phyloP scores from a whole-genome alignment of 164 flowering plant genomes.

The Aristolochia californica region DNA sequence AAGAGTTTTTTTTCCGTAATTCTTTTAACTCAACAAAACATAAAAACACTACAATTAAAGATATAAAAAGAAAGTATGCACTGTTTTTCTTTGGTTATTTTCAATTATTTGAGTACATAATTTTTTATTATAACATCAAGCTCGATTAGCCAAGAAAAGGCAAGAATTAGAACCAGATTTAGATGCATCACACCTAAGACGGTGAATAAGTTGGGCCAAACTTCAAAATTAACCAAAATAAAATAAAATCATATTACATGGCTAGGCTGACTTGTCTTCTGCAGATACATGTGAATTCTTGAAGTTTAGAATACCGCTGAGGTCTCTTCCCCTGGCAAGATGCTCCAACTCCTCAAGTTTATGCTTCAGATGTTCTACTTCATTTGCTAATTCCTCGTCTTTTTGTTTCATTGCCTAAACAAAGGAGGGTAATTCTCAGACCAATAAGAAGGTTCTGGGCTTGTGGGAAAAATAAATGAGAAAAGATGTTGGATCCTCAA shows the following conservation, averaged over 20 bases:
- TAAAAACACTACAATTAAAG: too few relatives aligned
- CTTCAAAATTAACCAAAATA: background rate
- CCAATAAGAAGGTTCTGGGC: background rate
- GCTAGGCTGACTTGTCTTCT: constrained; percentile 15
- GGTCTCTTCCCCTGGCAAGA: constrained; percentile 47
- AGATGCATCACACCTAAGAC: background rate
- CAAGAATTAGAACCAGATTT: background rate
- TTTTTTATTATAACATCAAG: too few relatives aligned
- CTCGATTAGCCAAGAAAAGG: too few relatives aligned
- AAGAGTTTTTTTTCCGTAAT: too few relatives aligned
- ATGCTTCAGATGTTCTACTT: constrained; percentile 46
- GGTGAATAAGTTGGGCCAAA: background rate
- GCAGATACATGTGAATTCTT: constrained; percentile 21
- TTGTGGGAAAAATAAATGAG: too few relatives aligned
- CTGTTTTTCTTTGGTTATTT: too few relatives aligned
- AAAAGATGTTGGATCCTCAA: too few relatives aligned
- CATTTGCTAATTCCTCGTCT: constrained; percentile 41
- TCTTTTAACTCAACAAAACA: too few relatives aligned
- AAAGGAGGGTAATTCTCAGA: too few relatives aligned
- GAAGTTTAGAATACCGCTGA: constrained; percentile 38
- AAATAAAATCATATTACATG: background rate
- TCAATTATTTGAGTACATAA: too few relatives aligned
- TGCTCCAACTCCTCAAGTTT: constrained; percentile 48
- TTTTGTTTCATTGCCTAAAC: constrained; percentile 32
- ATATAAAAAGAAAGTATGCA: too few relatives aligned